phyloP scores from a whole-genome alignment of 1,284 basidiomycete species.

The Sporisorium reilianum region DNA sequence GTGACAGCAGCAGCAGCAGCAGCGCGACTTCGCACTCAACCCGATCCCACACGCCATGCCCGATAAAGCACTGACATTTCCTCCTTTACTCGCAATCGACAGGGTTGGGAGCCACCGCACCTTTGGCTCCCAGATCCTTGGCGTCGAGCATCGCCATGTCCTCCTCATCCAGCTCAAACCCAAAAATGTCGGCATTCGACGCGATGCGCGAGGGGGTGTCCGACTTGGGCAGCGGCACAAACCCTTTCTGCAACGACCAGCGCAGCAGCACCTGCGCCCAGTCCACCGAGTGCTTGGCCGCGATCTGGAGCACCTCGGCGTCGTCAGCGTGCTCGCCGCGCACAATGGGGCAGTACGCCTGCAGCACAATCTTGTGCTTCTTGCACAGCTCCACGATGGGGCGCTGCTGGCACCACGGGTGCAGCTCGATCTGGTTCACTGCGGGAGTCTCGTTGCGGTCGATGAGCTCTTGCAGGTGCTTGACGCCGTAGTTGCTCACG shows the following conservation, averaged over 20 bases:
- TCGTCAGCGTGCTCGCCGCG: conserved; percentile 39
- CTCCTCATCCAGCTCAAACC: conserved; percentile 45
- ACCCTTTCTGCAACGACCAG: conserved; percentile 49
- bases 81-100: conserved; percentile 26
- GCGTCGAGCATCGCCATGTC: conserved; percentile 43
- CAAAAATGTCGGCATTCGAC: conserved; percentile 47
- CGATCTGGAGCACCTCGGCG: conserved; percentile 31
- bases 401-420: conserved; percentile 51
- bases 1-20: too few relatives aligned
- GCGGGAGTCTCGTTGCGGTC: conserved; percentile 31
- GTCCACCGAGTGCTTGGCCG: conserved; percentile 40
- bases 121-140: conserved; percentile 38
- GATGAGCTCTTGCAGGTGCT: conserved; percentile 41
- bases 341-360: conserved; percentile 52
- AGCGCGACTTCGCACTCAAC: too few relatives aligned
- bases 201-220: conserved; percentile 49
- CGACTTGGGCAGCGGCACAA: conserved; percentile 54
- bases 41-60: too few relatives aligned
- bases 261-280: conserved; percentile 49
- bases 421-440: conserved; percentile 49
- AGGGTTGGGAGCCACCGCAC: conserved; percentile 44
- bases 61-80: neutral
- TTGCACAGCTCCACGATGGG: conserved; percentile 45
- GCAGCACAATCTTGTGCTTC: conserved; percentile 43
- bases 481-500: conserved; percentile 47